Evolutionary conservation across 129 eudicot genomes (phyloP).

Genomic region (Flaveria sonorensis): DNA sequence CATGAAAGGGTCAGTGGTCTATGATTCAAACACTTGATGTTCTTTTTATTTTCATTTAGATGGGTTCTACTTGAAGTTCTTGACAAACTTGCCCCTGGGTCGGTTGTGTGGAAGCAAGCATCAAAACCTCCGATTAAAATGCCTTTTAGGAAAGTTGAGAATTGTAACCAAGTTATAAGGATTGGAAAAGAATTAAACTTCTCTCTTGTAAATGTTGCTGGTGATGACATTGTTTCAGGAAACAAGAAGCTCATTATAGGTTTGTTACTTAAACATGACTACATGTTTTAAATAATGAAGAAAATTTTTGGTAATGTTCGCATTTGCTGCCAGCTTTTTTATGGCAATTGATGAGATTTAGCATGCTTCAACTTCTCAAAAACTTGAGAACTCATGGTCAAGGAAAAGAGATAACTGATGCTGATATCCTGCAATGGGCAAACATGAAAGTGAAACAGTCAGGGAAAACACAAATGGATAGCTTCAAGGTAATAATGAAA

Average conservation of each 20-base stretch:
- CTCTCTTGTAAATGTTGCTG: constrained; percentile 76
- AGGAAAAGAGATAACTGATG: constrained; percentile 88
- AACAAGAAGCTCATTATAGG: constrained; percentile 83
- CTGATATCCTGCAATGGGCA: constrained; percentile 87
- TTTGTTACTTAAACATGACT: constrained; percentile 30
- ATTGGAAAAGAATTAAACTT: constrained; percentile 69
- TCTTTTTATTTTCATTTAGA: constrained; percentile 34
- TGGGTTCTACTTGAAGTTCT: constrained; percentile 81
- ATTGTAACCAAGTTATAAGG: constrained; percentile 74
- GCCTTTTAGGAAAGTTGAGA: constrained; percentile 79
- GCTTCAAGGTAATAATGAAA: constrained; percentile 65
- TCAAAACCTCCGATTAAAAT: constrained; percentile 74
- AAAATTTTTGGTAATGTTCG: constrained; percentile 13
- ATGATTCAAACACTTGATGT: constrained; percentile 17
- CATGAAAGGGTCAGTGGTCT: background rate
- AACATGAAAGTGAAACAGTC: constrained; percentile 69
- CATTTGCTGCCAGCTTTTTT: constrained; percentile 61
- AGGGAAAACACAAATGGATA: constrained; percentile 72
- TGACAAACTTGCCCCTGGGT: constrained; percentile 77
- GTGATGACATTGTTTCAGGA: constrained; percentile 77
- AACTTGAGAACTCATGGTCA: constrained; percentile 81
- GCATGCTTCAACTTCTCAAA: constrained; percentile 77
- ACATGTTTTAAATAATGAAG: constrained; percentile 1
- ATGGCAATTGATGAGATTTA: constrained; percentile 93
- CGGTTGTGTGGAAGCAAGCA: constrained; percentile 79